Conservation (phyloP, 441 rosid species). For the Jatropha multifida region DNA sequence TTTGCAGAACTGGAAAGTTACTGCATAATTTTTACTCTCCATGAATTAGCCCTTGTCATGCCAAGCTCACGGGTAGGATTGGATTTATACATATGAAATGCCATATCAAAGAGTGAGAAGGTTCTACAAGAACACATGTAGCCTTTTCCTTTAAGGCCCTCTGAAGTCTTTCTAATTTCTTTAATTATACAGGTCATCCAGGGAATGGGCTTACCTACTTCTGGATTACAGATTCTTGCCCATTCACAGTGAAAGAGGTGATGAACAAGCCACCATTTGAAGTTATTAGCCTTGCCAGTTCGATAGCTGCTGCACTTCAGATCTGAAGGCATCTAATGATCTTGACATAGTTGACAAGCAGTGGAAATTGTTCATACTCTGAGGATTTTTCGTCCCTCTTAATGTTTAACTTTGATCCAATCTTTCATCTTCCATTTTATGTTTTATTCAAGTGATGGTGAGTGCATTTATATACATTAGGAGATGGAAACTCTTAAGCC, state of each 20-base stretch:
- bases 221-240: slow-evolving; percentile 97
- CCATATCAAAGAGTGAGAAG: background rate
- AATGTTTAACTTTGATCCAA: background rate
- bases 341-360: background rate
- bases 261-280: slow-evolving; percentile 71
- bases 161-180: background rate
- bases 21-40: too few species aligned
- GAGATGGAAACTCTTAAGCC: background rate
- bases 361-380: slow-evolving; percentile 2
- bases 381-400: background rate
- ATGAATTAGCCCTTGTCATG: too few species aligned
- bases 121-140: background rate
- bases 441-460: background rate
- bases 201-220: slow-evolving; percentile 70
- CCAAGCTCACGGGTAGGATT: too few species aligned
- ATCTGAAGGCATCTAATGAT: slow-evolving; percentile 33
- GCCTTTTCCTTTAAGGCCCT: background rate
- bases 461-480: background rate
- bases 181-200: slow-evolving; percentile 51
- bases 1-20: too few species aligned
- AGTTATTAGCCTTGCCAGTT: slow-evolving; percentile 84
- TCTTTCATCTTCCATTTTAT: background rate
- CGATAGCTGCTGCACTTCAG: slow-evolving; percentile 87
- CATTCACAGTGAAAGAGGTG: slow-evolving; percentile 73
- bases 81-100: too few species aligned